Evolutionary conservation across 805 yeast genomes (phyloP), one percentile per base, ranked within the genome.

Genomic region (Candida taoyuanica): DNA sequence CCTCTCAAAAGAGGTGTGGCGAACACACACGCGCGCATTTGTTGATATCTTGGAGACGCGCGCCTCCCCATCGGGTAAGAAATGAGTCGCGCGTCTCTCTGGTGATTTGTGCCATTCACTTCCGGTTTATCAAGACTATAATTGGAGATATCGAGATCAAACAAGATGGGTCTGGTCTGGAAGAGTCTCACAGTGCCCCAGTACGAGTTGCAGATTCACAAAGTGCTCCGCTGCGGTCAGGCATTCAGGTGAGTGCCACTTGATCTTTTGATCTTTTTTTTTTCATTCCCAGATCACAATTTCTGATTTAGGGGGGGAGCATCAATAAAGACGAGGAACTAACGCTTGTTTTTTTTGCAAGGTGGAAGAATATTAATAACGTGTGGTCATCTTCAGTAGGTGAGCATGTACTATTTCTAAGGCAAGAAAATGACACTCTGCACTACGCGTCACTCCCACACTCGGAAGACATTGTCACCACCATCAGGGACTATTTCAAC

Each of bases 161-260:
- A 17, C 17, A 29, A 19, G 11, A 32, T 33, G 37, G 8, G 27
- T 7, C 40, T 54, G 5, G 29, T 44, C 1, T 55, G 60, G 60
- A 43, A 36, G 16, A 33, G 37, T 1, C 9, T 53, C 11, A 32
- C 31, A 13, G 43, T 53, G 1, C 42, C 56, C 1, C 29, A 29
- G 5, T 31, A 60, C 33, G 93, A 85, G 47, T 63, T 85, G 1
- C 60, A 71, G n/a, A 59, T 86, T 4, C 59, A 77, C 4, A 74
- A 76, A 28, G 89, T 86, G 0, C 65, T 86, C 20, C 64, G 93
- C 30, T 84, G 95, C 53, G 96, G 96, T 1, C 96, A 86, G 62
- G 79, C 94, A 0, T 86, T 86, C 52, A 56, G 78, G 42, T 54
- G 43, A 30, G 55, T 28, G 7, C 14, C 7, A 6, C 21, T 14